These are phyloP conservation scores for Danielozyma ontarioensis DNA, from an alignment of 805 yeast species.

Conservation along the genomic window DNA sequence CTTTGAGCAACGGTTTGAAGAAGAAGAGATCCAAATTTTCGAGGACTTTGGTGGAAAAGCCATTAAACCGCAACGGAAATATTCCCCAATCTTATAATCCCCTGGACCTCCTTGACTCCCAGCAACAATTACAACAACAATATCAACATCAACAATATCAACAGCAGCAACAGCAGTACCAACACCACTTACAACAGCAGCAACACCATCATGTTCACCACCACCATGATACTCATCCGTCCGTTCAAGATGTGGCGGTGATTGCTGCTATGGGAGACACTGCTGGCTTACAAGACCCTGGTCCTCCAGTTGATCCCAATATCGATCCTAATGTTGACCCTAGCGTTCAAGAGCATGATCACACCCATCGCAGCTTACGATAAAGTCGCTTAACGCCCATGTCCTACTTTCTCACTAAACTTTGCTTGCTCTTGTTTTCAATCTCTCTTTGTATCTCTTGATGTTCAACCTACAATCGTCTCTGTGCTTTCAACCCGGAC, in stretches of 20 bases:
- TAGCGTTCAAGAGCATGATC: constrained; percentile 38
- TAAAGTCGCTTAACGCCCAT: no score
- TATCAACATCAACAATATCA: neutral
- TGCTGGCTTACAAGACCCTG: constrained; percentile 20
- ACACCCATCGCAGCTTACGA: constrained; percentile 22
- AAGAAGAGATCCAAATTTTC: constrained; percentile 36
- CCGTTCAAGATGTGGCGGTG: constrained; percentile 38
- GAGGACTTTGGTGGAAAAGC: constrained; percentile 41
- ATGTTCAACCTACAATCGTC: no score
- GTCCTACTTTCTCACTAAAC: no score
- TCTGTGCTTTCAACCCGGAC: no score
- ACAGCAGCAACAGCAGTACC: constrained; percentile 9
- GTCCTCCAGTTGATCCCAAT: constrained; percentile 35
- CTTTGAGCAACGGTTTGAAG: constrained; percentile 18
- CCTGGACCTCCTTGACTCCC: neutral
- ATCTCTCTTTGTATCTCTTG: no score
- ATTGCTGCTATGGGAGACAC: constrained; percentile 38
- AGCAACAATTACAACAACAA: neutral
- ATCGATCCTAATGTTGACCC: constrained; percentile 43
- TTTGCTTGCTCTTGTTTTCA: no score
- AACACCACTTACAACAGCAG: constrained; percentile 17
- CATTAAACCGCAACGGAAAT: constrained; percentile 25
- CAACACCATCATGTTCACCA: constrained; percentile 24
- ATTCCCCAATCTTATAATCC: constrained; percentile 2
- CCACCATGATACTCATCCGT: constrained; percentile 21